phyloP scores from a whole-genome alignment of 2,329 filamentous ascomycete species.

The Aspergillus oerlinghausenensis region DNA sequence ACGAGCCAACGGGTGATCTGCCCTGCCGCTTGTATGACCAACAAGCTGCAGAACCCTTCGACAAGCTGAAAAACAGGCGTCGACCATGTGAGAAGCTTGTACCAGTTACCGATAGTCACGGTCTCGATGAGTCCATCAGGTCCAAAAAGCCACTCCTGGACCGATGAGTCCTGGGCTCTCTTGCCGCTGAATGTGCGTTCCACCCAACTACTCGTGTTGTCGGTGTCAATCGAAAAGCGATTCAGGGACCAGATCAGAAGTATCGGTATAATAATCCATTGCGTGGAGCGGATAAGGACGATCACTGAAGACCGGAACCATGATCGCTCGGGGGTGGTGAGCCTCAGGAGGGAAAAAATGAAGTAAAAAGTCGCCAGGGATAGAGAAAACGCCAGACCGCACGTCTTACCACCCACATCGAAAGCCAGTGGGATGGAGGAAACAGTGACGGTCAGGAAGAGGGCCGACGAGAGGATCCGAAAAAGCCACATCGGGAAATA shows the following conservation, averaged over 20 bases:
- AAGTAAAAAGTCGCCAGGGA: slow-evolving; percentile 88
- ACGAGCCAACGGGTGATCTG: slow-evolving; percentile 94
- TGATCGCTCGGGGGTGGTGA: slow-evolving; percentile 74
- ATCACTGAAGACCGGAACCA: slow-evolving; percentile 69
- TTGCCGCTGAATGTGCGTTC: slow-evolving; percentile 70
- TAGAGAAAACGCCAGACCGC: slow-evolving; percentile 89
- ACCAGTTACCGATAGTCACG: slow-evolving; percentile 79
- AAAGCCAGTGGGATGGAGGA: slow-evolving; percentile 96
- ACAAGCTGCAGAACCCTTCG: slow-evolving; percentile 92
- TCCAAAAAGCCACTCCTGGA: slow-evolving; percentile 86
- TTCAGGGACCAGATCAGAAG: slow-evolving; percentile 93
- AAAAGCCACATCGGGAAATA: slow-evolving; percentile 70
- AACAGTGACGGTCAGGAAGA: slow-evolving; percentile 88
- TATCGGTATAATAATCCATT: slow-evolving; percentile 81
- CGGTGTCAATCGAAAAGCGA: slow-evolving; percentile 89
- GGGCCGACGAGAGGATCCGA: slow-evolving; percentile 69
- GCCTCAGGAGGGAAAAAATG: slow-evolving; percentile 72
- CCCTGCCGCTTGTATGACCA: slow-evolving; percentile 91
- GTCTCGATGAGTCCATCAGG: slow-evolving; percentile 75
- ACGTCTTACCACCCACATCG: slow-evolving; percentile 93
- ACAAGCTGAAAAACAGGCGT: slow-evolving; percentile 90
- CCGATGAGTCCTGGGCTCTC: slow-evolving; percentile 57
- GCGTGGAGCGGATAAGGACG: slow-evolving; percentile 65
- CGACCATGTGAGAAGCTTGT: slow-evolving; percentile 80
- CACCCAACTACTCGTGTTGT: slow-evolving; percentile 65